Evolutionary conservation across 495 filamentous ascomycete species (phyloP), one percentile per base, ranked within the genome.

Genomic region (Sordaria brevicollis): DNA sequence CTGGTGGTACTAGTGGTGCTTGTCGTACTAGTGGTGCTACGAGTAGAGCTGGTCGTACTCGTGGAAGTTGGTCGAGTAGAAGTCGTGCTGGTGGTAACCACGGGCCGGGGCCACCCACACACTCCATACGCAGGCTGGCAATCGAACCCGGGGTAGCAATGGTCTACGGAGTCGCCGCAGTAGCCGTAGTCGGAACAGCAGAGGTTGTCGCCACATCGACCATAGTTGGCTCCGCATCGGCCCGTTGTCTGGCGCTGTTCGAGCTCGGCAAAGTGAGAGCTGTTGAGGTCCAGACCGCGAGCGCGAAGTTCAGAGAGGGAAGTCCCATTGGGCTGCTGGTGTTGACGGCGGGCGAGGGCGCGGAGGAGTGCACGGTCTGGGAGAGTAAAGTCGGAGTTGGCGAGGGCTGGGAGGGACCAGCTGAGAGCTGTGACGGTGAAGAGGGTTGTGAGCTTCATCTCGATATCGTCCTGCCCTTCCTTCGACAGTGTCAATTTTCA

Each of bases 111-210:
- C 76, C 77, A 78, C 35, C 76, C 78, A 49, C 82, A 84, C 0
- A 72, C 72, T 34, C 83, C 83, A 67, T 78, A 84, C 15, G 74
- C 72, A 3, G 77, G 25, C 75, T 88, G 87, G 69, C 87, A 89
- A 29, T 83, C 83, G 43, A 80, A 77, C 2, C 75, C 69, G 10
- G 77, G 77, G 15, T 80, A 79, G 75, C 87, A 89, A 69, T 87
- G 86, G 67, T 79, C 78, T 31, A 74, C 69, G 17, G 77, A 75
- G 39, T 79, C 75, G 39, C 86, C 86, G 72, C 85, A 87, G 72
- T 76, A 87, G 25, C 85, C 83, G 71, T 83, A 80, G 68, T 81
- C 77, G 68, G 76, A 79, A 72, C 80, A 85, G 73, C 82, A 85
- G 69, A 65, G 72, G 49, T 71, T 65, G 13, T 65, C 70, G 1